Evolutionary conservation across 306 rosid genomes (phyloP).

Genomic region (Fagus crenata): DNA sequence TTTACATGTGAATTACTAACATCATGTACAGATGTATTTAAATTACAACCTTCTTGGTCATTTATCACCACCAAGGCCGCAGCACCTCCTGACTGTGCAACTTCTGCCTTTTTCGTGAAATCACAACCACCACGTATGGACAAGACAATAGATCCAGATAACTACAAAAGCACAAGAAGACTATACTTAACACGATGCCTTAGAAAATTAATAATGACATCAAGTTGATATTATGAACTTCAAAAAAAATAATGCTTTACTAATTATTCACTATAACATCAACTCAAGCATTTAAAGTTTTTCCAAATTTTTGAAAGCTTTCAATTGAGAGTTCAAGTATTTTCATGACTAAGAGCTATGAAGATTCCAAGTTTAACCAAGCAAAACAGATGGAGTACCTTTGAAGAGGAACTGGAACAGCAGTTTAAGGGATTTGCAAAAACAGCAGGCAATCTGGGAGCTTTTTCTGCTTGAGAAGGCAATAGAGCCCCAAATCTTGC

Average conservation of each 20-base stretch:
- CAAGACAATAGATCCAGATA: constrained; percentile 70
- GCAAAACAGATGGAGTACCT: constrained; percentile 40
- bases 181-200: constrained; percentile 14
- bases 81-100: constrained; percentile 76
- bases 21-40: constrained; percentile 18
- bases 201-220: constrained; percentile 4
- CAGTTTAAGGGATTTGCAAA: constrained; percentile 56
- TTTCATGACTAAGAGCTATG: background rate
- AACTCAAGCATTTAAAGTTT: background rate
- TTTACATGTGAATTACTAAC: background rate
- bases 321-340: background rate
- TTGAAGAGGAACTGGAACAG: constrained; percentile 60
- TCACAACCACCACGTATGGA: constrained; percentile 81
- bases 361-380: constrained; percentile 6
- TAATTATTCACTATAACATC: background rate
- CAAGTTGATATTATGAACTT: background rate
- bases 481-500: constrained; percentile 71
- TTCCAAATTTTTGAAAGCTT: constrained; percentile 5
- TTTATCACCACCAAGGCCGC: constrained; percentile 60
- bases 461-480: constrained; percentile 44
- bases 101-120: constrained; percentile 64
- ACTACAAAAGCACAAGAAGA: constrained; percentile 39
- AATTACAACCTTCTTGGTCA: constrained; percentile 59
- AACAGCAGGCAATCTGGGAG: constrained; percentile 44
- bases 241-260: background rate